phyloP scores from a whole-genome alignment of 2,329 filamentous ascomycete species.

The Zymoseptoria tritici region DNA sequence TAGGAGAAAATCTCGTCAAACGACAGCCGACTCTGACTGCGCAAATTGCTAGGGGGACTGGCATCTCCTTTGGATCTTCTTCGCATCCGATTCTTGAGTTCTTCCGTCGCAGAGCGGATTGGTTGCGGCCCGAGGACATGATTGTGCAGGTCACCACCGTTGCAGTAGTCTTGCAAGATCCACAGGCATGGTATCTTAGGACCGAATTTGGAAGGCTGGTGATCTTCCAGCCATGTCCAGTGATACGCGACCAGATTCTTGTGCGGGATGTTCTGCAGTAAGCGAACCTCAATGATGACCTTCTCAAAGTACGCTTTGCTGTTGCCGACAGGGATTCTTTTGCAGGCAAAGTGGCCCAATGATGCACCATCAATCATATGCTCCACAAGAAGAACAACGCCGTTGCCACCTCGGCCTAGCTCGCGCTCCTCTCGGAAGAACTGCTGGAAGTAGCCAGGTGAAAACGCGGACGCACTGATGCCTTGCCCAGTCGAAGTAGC shows the following conservation, averaged over 20 bases:
- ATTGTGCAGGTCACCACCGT: constrained; percentile 79
- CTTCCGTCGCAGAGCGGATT: constrained; percentile 64
- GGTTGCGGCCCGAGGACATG: constrained; percentile 73
- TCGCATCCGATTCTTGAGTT: constrained; percentile 80
- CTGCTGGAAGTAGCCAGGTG: constrained; percentile 81
- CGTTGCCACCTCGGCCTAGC: constrained; percentile 84
- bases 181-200: constrained; percentile 91
- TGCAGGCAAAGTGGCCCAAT: constrained; percentile 89
- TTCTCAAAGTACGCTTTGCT: constrained; percentile 92
- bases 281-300: constrained; percentile 83
- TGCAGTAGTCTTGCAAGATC: constrained; percentile 96
- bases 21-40: constrained; percentile 49
- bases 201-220: constrained; percentile 72
- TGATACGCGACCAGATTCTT: constrained; percentile 94
- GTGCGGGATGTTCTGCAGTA: constrained; percentile 85
- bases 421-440: constrained; percentile 89
- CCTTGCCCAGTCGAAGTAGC: constrained; percentile 45
- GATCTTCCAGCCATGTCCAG: constrained; percentile 94
- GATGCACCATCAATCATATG: constrained; percentile 86
- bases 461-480: constrained; percentile 82
- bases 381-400: constrained; percentile 86
- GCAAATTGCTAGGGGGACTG: constrained; percentile 52
- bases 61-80: constrained; percentile 70
- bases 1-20: constrained; percentile 96
- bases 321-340: constrained; percentile 87